phyloP scores from a whole-genome alignment of 768 basidiomycete genomes.

The Russula ochroleuca region DNA sequence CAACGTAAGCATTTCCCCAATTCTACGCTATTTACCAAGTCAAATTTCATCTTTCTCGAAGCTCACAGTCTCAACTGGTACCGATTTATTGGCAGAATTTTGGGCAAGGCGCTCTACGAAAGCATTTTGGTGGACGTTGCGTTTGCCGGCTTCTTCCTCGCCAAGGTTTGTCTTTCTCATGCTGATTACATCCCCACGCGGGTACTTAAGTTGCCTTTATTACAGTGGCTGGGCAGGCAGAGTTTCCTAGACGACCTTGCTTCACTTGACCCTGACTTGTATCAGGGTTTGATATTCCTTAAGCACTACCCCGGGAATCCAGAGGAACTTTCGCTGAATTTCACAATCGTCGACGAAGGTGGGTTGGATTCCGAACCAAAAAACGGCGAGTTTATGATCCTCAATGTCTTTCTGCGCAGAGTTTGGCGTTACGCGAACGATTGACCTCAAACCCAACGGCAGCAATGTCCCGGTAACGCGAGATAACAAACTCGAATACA shows the following conservation, averaged over 20 bases:
- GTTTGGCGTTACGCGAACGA: constrained; percentile 68
- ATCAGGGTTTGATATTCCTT: constrained; percentile 85
- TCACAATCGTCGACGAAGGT: constrained; percentile 86
- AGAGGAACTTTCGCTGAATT: constrained; percentile 87
- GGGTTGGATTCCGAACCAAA: constrained; percentile 26
- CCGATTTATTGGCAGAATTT: constrained; percentile 84
- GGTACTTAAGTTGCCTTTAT: constrained; percentile 1
- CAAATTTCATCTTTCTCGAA: constrained; percentile 33
- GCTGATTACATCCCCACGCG: neutral
- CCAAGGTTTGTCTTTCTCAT: constrained; percentile 50
- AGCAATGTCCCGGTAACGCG: constrained; percentile 79
- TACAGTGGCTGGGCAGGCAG: constrained; percentile 86
- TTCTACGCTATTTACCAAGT: neutral
- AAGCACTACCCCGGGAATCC: constrained; percentile 86
- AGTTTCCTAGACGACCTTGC: constrained; percentile 90
- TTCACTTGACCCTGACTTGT: constrained; percentile 88
- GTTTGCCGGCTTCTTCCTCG: constrained; percentile 93
- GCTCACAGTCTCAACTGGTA: constrained; percentile 89
- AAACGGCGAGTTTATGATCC: neutral
- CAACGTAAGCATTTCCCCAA: constrained; percentile 53
- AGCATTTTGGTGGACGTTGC: constrained; percentile 93
- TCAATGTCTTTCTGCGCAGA: constrained; percentile 44
- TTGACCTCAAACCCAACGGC: constrained; percentile 80
- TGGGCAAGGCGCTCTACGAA: constrained; percentile 96
- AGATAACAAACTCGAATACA: constrained; percentile 87